Percentiles rank a stretch among this genome's conserved stretches.
phyloP scores from a whole-genome alignment of 31 red algal species.

The Asparagopsis taxiformis region DNA sequence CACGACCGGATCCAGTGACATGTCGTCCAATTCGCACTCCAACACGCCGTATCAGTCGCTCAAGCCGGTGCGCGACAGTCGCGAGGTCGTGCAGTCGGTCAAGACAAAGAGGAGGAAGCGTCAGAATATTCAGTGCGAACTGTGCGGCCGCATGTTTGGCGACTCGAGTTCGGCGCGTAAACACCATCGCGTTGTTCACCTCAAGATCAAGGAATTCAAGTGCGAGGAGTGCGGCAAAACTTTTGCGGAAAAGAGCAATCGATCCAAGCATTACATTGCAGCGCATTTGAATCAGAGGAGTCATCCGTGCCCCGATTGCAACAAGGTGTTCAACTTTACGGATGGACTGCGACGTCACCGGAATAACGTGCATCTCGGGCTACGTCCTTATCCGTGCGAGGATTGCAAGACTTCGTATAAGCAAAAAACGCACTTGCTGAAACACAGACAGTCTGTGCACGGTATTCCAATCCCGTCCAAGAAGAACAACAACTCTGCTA shows the following conservation, averaged over 20 bases:
- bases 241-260: constrained; percentile 76
- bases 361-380: constrained; percentile 60
- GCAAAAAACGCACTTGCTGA: constrained; percentile 64
- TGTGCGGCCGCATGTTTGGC: constrained; percentile 50
- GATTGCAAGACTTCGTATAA: constrained; percentile 63
- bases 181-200: constrained; percentile 71
- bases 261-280: constrained; percentile 62
- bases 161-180: constrained; percentile 57
- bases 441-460: constrained; percentile 62
- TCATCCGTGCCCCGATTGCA: constrained; percentile 43
- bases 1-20: too few relatives aligned
- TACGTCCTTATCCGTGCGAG: constrained; percentile 53
- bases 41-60: too few relatives aligned
- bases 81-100: too few relatives aligned
- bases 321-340: constrained; percentile 68
- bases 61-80: too few relatives aligned
- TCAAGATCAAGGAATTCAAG: constrained; percentile 59
- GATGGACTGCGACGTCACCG: constrained; percentile 61
- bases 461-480: constrained; percentile 18
- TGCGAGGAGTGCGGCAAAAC: constrained; percentile 60
- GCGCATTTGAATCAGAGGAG: constrained; percentile 49
- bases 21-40: too few relatives aligned
- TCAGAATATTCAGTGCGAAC: constrained; percentile 29
- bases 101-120: constrained; percentile 44
- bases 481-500: not conserved